These are phyloP conservation scores for Saitozyma sp. DNA, from an alignment of 768 basidiomycete genomes.

Conservation along the genomic window DNA sequence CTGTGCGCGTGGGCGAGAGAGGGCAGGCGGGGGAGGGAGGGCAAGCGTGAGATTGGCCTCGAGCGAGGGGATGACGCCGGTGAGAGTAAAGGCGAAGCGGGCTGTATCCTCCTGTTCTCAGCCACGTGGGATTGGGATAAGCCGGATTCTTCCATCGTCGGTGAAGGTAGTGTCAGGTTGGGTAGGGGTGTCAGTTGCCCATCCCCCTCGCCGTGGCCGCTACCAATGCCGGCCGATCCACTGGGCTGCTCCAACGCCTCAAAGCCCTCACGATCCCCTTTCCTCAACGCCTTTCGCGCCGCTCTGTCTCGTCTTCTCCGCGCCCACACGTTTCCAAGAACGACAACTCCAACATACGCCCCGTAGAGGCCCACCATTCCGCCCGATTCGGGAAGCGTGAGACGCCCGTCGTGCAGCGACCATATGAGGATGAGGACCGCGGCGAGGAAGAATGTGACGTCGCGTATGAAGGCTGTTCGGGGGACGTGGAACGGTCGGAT, in stretches of 20 bases:
- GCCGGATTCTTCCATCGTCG: slow-evolving; percentile 40
- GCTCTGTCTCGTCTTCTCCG: slow-evolving; percentile 56
- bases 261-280: slow-evolving; percentile 55
- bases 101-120: not conserved
- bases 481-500: slow-evolving; percentile 90
- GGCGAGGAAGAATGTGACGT: slow-evolving; percentile 89
- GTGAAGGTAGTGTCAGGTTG: not conserved
- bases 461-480: slow-evolving; percentile 78
- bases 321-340: slow-evolving; percentile 75
- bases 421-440: slow-evolving; percentile 74
- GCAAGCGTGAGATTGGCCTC: not conserved
- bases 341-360: slow-evolving; percentile 73
- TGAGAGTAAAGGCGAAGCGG: slow-evolving; percentile 8
- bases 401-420: slow-evolving; percentile 73
- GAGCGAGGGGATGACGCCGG: slow-evolving; percentile 3
- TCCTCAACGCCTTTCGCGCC: slow-evolving; percentile 18
- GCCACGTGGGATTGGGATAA: not conserved
- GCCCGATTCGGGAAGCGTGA: slow-evolving; percentile 71
- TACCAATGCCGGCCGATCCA: not conserved
- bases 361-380: slow-evolving; percentile 71
- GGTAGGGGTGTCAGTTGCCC: not conserved
- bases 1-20: not conserved
- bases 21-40: slow-evolving; percentile 1
- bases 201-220: slow-evolving; percentile 56
- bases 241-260: slow-evolving; percentile 47